Evolutionary conservation across 306 rosid genomes (phyloP), one percentile per base, ranked within the genome.

Genomic region (cucumber (Cucumis sativus)): DNA sequence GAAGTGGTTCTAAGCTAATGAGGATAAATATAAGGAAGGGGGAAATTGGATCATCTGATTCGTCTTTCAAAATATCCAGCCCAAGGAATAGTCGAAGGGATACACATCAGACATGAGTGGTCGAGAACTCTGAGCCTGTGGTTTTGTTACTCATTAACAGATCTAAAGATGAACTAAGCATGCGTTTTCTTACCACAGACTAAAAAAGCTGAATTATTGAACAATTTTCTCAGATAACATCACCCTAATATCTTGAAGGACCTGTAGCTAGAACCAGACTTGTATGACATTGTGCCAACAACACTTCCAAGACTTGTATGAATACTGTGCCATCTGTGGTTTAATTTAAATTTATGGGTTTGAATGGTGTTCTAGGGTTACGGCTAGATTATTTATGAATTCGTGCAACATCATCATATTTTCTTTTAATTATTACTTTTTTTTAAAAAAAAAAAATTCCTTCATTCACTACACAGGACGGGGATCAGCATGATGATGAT

Each of bases 401-500:
- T 20, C 5, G 6, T 67, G 55, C 13, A 5, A 40, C 30, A 40
- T 18, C 52, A n/a, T 10, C 5, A 40, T 12, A 0, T 54, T 54
- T 16, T 54, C 6, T 16, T 14, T 25, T 75, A n/a, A n/a, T n/a
- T n/a, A n/a, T n/a, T n/a, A n/a, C n/a, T n/a, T n/a, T n/a, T n/a
- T n/a, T n/a, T n/a, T n/a, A n/a, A n/a, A n/a, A n/a, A n/a, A n/a
- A n/a, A n/a, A n/a, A n/a, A n/a, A n/a, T n/a, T n/a, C 59, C 63
- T 43, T 66, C 82, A 60, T 72, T 66, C 11, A 2, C 30, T 28
- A 28, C 13, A 77, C 84, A 95, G 99, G 99, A 95, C 81, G 96
- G 96, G 74, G 93, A 86, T 78, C 91, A 77, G 95, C 83, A 28
- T 75, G 98, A 89, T 77, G 99, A 95, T 80, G 97, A 93, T 75